Conservation (phyloP, 2,329 filamentous ascomycete genomes). For the Arachnomyces sp. region DNA sequence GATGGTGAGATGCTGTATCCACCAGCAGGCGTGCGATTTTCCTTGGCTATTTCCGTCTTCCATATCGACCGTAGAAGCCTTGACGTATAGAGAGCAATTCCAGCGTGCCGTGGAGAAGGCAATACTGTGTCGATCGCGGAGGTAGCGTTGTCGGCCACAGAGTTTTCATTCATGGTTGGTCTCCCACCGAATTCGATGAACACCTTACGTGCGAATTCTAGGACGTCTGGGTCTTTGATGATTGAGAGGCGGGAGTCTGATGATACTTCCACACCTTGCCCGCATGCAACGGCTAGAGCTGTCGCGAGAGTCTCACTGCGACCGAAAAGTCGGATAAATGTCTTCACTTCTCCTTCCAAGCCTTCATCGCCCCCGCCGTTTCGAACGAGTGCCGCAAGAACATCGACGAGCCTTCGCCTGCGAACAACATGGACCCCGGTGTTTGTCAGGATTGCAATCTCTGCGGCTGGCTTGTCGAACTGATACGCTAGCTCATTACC, state of each 20-base stretch:
- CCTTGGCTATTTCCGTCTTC: constrained; percentile 65
- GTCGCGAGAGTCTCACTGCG: constrained; percentile 82
- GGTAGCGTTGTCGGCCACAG: constrained; percentile 49
- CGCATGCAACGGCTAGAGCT: constrained; percentile 87
- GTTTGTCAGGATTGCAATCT: constrained; percentile 87
- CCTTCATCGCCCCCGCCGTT: constrained; percentile 67
- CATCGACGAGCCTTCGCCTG: constrained; percentile 76
- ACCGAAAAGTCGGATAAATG: constrained; percentile 78
- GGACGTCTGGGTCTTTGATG: constrained; percentile 71
- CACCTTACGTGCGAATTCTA: constrained; percentile 73
- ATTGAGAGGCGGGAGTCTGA: constrained; percentile 60
- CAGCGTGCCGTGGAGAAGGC: constrained; percentile 82
- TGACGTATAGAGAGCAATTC: constrained; percentile 77
- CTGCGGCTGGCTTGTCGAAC: constrained; percentile 71
- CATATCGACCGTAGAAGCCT: constrained; percentile 83
- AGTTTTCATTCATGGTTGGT: constrained; percentile 73
- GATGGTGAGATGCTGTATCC: constrained; percentile 58
- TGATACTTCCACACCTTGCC: constrained; percentile 77
- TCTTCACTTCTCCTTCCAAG: constrained; percentile 70
- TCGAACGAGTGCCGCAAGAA: constrained; percentile 76
- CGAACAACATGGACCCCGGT: constrained; percentile 81
- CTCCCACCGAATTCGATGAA: constrained; percentile 92
- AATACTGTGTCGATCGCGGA: constrained; percentile 72
- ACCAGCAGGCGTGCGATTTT: constrained; percentile 48
- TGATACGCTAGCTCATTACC: constrained; percentile 96